A percentile compares a stretch with the other conserved stretches of the same genome.
These are phyloP conservation scores for Dactylellina sp. DNA, from an alignment of 2,329 filamentous ascomycete species.

Conservation along the genomic window DNA sequence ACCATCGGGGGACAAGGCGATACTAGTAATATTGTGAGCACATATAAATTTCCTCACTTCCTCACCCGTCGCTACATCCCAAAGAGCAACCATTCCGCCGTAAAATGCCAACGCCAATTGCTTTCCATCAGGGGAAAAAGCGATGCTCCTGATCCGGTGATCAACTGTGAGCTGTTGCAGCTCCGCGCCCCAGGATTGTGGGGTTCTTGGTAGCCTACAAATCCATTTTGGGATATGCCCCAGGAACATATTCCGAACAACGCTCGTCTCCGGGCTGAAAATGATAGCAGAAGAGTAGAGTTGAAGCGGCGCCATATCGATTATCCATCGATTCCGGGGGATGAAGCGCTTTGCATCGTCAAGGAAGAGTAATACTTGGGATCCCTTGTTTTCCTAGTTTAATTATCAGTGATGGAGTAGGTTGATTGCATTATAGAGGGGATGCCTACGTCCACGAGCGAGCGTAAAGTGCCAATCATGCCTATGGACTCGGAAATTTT, in stretches of 20 bases:
- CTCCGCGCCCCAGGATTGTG: slow-evolving; percentile 3
- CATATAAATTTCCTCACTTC: too few species aligned
- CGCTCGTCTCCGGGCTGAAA: slow-evolving; percentile 21
- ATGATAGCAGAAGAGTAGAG: slow-evolving; percentile 25
- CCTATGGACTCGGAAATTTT: not conserved
- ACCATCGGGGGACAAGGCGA: too few species aligned
- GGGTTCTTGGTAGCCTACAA: not conserved
- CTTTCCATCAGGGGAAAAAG: too few species aligned
- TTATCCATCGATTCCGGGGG: not conserved
- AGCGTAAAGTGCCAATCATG: not conserved
- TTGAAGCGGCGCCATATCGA: slow-evolving; percentile 25
- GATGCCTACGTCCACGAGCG: slow-evolving; percentile 66
- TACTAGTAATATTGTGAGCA: too few species aligned
- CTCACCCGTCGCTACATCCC: too few species aligned
- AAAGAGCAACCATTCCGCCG: too few species aligned
- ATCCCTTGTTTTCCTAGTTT: slow-evolving; percentile 14
- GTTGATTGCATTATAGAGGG: too few species aligned
- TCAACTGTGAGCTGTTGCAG: not conserved
- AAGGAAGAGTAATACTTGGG: slow-evolving; percentile 1
- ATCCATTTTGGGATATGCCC: not conserved
- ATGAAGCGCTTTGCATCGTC: slow-evolving; percentile 8
- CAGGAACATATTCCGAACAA: slow-evolving; percentile 13
- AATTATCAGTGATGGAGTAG: slow-evolving; percentile 66
- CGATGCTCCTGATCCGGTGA: too few species aligned
- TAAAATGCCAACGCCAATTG: too few species aligned